phyloP scores from a whole-genome alignment of 1,139 yeast species.

The Candida tunisiensis region DNA sequence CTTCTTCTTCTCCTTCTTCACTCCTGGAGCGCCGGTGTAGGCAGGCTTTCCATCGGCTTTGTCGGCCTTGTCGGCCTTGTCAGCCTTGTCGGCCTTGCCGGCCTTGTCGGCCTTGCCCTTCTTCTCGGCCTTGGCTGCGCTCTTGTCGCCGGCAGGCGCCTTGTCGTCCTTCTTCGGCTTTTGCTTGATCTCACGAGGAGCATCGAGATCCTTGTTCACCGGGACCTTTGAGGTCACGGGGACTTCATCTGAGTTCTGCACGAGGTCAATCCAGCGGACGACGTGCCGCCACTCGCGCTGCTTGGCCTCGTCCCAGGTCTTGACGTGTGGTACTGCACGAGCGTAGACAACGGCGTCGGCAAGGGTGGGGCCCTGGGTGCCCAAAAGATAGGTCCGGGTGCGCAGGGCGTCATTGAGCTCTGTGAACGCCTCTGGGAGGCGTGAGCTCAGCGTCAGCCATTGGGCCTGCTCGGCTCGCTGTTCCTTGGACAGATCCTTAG shows the following conservation, averaged over 20 bases:
- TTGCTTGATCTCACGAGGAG: slow-evolving; percentile 53
- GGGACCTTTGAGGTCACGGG: slow-evolving; percentile 35
- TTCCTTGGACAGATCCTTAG: slow-evolving; percentile 9
- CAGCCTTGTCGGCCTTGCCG: slow-evolving; percentile 8
- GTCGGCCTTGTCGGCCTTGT: slow-evolving; percentile 10
- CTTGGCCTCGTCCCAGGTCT: slow-evolving; percentile 40
- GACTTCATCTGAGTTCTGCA: slow-evolving; percentile 47
- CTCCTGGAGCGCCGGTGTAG: slow-evolving; percentile 54
- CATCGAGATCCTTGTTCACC: slow-evolving; percentile 40
- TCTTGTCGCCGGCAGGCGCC: slow-evolving; percentile 12
- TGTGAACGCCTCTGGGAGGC: slow-evolving; percentile 36
- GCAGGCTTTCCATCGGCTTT: slow-evolving; percentile 54
- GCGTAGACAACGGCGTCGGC: slow-evolving; percentile 58
- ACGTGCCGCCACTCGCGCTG: slow-evolving; percentile 54
- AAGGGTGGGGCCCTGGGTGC: slow-evolving; percentile 40
- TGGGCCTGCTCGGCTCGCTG: slow-evolving; percentile 23
- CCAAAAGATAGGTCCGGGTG: slow-evolving; percentile 51
- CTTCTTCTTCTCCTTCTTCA: slow-evolving; percentile 28
- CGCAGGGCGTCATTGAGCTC: slow-evolving; percentile 57
- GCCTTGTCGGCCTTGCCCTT: slow-evolving; percentile 5
- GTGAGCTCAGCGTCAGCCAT: slow-evolving; percentile 54
- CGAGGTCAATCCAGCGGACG: slow-evolving; percentile 78
- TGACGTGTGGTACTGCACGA: slow-evolving; percentile 41
- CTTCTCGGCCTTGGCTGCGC: slow-evolving; percentile 4
- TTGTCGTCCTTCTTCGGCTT: slow-evolving; percentile 33